These are phyloP conservation scores for Pestalotiopsis sp. DNA, from an alignment of 2,329 filamentous ascomycete genomes.

Conservation along the genomic window DNA sequence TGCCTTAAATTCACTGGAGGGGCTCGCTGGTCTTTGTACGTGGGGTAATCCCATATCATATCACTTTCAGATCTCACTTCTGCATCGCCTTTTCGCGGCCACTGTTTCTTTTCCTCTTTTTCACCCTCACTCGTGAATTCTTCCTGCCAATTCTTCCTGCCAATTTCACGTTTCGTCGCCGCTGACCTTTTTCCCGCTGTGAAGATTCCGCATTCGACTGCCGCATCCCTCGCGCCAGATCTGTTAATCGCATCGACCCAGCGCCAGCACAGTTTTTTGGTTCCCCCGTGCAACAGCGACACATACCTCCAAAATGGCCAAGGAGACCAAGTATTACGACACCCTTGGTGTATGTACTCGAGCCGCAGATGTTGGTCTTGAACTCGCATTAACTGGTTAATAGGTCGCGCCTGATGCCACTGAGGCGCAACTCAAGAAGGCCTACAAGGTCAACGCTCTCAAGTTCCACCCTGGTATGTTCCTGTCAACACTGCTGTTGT, in stretches of 20 bases:
- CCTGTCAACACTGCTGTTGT: background rate
- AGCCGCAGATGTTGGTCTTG: slow-evolving; percentile 8
- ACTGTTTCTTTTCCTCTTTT: background rate
- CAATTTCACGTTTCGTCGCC: background rate
- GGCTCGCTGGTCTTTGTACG: background rate
- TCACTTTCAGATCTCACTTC: background rate
- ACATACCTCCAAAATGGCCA: slow-evolving; percentile 63
- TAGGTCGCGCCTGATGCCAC: slow-evolving; percentile 79
- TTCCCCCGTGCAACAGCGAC: background rate
- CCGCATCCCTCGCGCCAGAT: background rate
- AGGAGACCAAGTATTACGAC: slow-evolving; percentile 80
- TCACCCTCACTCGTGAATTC: background rate
- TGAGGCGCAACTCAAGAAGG: slow-evolving; percentile 88
- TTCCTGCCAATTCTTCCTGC: background rate
- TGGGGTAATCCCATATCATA: background rate
- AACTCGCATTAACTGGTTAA: slow-evolving; percentile 20
- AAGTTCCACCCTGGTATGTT: slow-evolving; percentile 81
- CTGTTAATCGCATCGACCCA: background rate
- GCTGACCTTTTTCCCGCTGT: background rate
- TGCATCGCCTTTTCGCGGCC: background rate
- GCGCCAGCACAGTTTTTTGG: background rate
- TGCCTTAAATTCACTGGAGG: background rate
- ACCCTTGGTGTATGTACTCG: slow-evolving; percentile 66
- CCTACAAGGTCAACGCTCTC: slow-evolving; percentile 80
- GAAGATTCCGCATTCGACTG: background rate